Evolutionary conservation across 75 land plant species (phyloP).

Genomic region (Sequoiadendron giganteum): DNA sequence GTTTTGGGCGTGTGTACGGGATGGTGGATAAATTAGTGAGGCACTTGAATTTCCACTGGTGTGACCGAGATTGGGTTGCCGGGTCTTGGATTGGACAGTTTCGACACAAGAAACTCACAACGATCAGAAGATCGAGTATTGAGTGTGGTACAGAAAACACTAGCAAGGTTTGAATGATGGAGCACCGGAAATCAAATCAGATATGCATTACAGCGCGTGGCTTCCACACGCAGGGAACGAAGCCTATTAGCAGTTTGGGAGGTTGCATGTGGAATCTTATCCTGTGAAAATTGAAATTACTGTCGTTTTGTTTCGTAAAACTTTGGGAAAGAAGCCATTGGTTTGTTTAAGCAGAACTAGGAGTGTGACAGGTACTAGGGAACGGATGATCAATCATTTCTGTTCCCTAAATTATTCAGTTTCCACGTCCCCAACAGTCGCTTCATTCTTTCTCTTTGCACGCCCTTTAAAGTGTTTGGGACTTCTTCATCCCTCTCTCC

Average conservation of each 20-base stretch:
- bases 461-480: too few species aligned
- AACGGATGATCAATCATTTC: too few species aligned
- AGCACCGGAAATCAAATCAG: neutral
- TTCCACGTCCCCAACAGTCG: neutral
- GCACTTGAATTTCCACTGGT: neutral
- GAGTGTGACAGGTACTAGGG: neutral
- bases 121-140: too few species aligned
- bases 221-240: constrained; percentile 2
- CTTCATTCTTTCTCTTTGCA: too few species aligned
- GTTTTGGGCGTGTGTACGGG: too few species aligned
- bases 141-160: too few species aligned
- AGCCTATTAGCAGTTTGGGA: neutral
- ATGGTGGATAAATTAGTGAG: neutral
- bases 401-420: neutral
- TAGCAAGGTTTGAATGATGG: neutral
- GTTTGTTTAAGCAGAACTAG: too few species aligned
- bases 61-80: neutral
- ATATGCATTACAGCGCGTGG: neutral
- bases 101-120: too few species aligned
- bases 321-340: neutral
- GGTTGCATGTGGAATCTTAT: neutral
- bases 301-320: too few species aligned
- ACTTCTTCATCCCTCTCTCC: too few species aligned
- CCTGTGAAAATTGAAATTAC: neutral
- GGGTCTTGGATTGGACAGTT: neutral